Evolutionary conservation across 1,139 yeast species (phyloP).

Genomic region (Kluyveromyces sp.): DNA sequence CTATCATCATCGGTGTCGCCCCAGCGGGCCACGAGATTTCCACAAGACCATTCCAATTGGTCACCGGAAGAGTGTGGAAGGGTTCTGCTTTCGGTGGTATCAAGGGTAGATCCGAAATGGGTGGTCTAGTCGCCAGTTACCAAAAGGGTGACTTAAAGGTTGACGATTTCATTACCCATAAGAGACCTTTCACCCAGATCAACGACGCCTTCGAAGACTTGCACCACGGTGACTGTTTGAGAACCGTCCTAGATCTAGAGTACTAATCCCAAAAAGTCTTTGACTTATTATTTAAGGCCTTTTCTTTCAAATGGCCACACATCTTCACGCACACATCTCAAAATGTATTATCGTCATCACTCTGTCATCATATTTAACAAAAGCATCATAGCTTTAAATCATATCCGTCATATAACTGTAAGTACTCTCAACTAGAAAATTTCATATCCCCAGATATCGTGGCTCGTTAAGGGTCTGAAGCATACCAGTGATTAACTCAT

Average conservation of each 20-base stretch:
- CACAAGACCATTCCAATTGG: conserved; percentile 97
- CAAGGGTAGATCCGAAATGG: conserved; percentile 94
- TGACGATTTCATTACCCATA: conserved; percentile 91
- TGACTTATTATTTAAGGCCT: too few relatives aligned
- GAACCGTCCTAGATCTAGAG: conserved; percentile 64
- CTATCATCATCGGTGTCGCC: conserved; percentile 93
- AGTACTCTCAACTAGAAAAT: not conserved
- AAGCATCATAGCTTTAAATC: not conserved
- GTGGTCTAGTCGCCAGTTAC: conserved; percentile 82
- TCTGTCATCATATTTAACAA: too few relatives aligned
- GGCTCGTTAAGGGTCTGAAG: too few relatives aligned
- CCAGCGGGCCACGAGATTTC: conserved; percentile 96
- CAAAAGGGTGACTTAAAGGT: conserved; percentile 78
- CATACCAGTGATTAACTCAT: too few relatives aligned
- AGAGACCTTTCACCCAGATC: conserved; percentile 68
- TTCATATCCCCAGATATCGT: too few relatives aligned
- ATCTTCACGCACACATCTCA: too few relatives aligned
- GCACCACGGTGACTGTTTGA: conserved; percentile 89
- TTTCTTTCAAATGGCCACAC: too few relatives aligned
- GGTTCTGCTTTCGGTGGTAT: conserved; percentile 99
- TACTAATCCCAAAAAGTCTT: not conserved
- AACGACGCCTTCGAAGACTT: conserved; percentile 90
- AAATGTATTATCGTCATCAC: too few relatives aligned
- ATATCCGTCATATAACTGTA: not conserved
- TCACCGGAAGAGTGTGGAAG: conserved; percentile 97